Percentiles rank a stretch among this genome's conserved stretches.
Evolutionary conservation across 1,139 yeast genomes (phyloP).

Genomic region (Yarrowia galli): DNA sequence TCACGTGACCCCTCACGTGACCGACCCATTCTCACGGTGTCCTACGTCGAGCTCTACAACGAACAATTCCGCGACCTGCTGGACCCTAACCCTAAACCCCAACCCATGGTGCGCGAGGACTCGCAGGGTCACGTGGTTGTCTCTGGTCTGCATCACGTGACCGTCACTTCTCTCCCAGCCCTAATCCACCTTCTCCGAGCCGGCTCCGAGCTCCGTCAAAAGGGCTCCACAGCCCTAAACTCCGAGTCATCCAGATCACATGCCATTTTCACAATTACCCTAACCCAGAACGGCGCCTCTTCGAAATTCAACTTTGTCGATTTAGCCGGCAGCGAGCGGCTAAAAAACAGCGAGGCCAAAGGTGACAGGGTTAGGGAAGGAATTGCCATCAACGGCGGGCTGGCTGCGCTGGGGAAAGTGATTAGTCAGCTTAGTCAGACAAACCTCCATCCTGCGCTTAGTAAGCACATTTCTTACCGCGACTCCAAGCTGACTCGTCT

Average conservation of each 20-base stretch:
- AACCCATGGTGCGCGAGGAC: conserved; percentile 45
- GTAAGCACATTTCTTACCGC: conserved; percentile 74
- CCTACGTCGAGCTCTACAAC: conserved; percentile 68
- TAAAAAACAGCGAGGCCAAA: conserved; percentile 74
- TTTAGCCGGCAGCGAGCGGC: conserved; percentile 86
- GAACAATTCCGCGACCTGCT: conserved; percentile 71
- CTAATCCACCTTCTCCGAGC: conserved; percentile 43
- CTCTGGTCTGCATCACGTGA: conserved; percentile 44
- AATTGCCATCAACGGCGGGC: conserved; percentile 73
- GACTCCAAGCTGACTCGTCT: conserved; percentile 81
- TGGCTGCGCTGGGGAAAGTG: conserved; percentile 81
- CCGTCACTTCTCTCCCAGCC: conserved; percentile 42
- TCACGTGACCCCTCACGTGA: too few species aligned
- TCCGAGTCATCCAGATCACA: conserved; percentile 47
- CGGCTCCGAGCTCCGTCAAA: conserved; percentile 46
- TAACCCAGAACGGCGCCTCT: conserved; percentile 45
- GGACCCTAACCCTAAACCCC: conserved; percentile 43
- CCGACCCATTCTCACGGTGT: conserved; percentile 40
- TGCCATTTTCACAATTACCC: conserved; percentile 46
- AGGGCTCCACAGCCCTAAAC: conserved; percentile 47
- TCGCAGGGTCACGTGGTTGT: conserved; percentile 44
- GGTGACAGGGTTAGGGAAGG: conserved; percentile 63
- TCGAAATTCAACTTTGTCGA: conserved; percentile 74
- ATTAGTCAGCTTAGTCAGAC: conserved; percentile 67
- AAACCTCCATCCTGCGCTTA: not conserved